These are phyloP conservation scores for Zizania palustris DNA, from an alignment of 202 grass and related monocot genomes.

Conservation along the genomic window DNA sequence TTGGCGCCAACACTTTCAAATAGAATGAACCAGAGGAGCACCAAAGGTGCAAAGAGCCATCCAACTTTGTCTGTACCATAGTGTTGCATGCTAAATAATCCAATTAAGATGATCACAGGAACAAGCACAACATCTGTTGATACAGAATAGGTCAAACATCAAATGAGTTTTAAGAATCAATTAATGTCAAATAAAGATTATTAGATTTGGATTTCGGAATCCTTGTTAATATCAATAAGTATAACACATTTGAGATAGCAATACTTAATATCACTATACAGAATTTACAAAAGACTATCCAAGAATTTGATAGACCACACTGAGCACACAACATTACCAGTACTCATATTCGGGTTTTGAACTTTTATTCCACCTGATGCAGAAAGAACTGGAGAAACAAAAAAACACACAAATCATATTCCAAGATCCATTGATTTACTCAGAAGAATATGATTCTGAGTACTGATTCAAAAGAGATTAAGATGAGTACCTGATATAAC, in stretches of 20 bases:
- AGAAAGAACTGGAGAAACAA: slow-evolving; percentile 79
- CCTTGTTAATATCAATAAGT: slow-evolving; percentile 2
- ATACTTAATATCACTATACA: not conserved
- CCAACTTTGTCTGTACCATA: slow-evolving; percentile 97
- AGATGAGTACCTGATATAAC: slow-evolving; percentile 76
- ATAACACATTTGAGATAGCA: not conserved
- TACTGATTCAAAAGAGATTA: slow-evolving; percentile 14
- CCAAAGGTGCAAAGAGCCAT: slow-evolving; percentile 92
- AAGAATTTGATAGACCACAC: slow-evolving; percentile 15
- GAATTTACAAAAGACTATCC: not conserved
- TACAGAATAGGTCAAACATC: slow-evolving; percentile 31
- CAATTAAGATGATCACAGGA: slow-evolving; percentile 88
- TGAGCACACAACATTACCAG: slow-evolving; percentile 30
- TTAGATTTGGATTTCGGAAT: slow-evolving; percentile 16
- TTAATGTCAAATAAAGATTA: slow-evolving; percentile 14
- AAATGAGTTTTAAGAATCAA: slow-evolving; percentile 17
- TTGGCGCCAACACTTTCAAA: slow-evolving; percentile 77
- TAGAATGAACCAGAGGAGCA: slow-evolving; percentile 87
- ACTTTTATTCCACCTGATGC: slow-evolving; percentile 96
- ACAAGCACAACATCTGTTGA: slow-evolving; percentile 80
- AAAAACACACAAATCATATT: slow-evolving; percentile 27
- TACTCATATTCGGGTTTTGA: slow-evolving; percentile 65
- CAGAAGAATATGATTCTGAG: slow-evolving; percentile 19
- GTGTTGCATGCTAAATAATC: slow-evolving; percentile 97
- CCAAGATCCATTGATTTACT: slow-evolving; percentile 31